phyloP scores from a whole-genome alignment of 2,329 filamentous ascomycete species.

The Pseudogymnoascus sp. region DNA sequence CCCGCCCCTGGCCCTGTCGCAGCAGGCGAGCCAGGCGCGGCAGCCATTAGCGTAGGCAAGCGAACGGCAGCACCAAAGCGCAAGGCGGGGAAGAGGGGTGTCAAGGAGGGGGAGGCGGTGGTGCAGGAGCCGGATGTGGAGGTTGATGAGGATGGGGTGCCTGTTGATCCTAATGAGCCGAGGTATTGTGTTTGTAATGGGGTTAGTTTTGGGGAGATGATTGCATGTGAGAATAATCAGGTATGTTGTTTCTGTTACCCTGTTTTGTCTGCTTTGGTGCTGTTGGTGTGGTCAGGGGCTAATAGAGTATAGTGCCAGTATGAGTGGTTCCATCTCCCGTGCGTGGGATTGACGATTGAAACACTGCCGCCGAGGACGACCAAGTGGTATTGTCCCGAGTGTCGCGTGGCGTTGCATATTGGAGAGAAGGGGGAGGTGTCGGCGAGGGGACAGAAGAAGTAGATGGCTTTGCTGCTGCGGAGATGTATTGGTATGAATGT shows the following conservation, averaged over 20 bases:
- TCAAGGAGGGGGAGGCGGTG: conserved; percentile 34
- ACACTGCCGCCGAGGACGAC: conserved; percentile 63
- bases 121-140: conserved; percentile 42
- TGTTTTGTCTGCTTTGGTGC: not conserved
- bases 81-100: conserved; percentile 46
- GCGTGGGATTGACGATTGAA: conserved; percentile 54
- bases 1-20: conserved; percentile 67
- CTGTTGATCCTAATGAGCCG: conserved; percentile 68
- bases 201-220: conserved; percentile 77
- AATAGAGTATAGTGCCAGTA: conserved; percentile 53
- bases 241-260: conserved; percentile 33
- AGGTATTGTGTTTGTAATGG: conserved; percentile 73
- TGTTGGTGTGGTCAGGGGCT: conserved; percentile 27
- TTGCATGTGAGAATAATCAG: conserved; percentile 71
- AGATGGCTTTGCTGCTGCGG: not conserved
- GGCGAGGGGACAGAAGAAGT: conserved; percentile 29
- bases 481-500: not conserved
- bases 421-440: conserved; percentile 57
- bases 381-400: conserved; percentile 82
- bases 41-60: conserved; percentile 60
- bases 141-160: conserved; percentile 60
- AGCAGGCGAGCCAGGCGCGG: conserved; percentile 35
- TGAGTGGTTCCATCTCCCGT: conserved; percentile 81
- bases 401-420: conserved; percentile 54
- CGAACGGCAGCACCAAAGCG: conserved; percentile 63